phyloP scores from a whole-genome alignment of 2,329 filamentous ascomycete species.

The Trichoderma harzianum region DNA sequence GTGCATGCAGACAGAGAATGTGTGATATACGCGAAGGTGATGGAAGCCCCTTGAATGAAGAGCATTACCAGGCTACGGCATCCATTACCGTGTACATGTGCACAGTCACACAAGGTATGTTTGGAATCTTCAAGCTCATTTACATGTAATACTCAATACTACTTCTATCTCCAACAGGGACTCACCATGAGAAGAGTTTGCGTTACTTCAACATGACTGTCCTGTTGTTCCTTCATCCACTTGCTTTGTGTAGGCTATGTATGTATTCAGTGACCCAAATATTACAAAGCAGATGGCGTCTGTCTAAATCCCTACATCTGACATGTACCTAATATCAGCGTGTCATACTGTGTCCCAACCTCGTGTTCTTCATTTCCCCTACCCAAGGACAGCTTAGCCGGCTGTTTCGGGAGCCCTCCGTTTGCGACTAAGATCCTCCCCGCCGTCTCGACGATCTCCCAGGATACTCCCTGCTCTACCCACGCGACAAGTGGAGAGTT shows the following conservation, averaged over 20 bases:
- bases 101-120: background rate
- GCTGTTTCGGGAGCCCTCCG: conserved; percentile 10
- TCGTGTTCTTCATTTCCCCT: background rate
- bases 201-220: background rate
- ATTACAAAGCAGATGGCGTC: background rate
- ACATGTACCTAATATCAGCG: background rate
- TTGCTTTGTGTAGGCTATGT: background rate
- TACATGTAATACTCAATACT: background rate
- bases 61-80: background rate
- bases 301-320: background rate
- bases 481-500: conserved; percentile 20
- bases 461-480: conserved; percentile 18
- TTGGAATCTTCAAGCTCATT: background rate
- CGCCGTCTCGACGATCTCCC: conserved; percentile 16
- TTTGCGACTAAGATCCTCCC: conserved; percentile 15
- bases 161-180: background rate
- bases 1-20: background rate
- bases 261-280: background rate
- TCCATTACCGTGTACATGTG: background rate
- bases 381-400: background rate
- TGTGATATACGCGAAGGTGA: background rate
- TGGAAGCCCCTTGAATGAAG: background rate
- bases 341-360: background rate
- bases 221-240: background rate
- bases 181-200: background rate